These are phyloP conservation scores for Xylaria grammica DNA, from an alignment of 495 filamentous ascomycete genomes.

Conservation along the genomic window DNA sequence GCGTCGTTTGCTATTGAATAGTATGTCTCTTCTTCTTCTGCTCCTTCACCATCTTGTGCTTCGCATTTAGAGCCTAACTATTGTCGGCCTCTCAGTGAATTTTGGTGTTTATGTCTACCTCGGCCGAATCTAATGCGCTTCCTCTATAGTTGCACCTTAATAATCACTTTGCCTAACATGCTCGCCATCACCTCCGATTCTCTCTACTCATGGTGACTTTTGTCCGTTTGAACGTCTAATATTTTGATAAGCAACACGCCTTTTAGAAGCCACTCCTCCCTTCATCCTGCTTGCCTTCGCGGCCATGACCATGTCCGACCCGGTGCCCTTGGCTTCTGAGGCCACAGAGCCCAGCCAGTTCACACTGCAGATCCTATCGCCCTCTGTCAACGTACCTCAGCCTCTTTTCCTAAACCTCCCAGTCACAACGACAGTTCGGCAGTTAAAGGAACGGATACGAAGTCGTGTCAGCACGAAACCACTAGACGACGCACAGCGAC, in stretches of 20 bases:
- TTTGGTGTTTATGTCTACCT: not conserved
- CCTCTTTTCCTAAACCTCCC: constrained; percentile 61
- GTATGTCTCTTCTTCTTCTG: constrained; percentile 14
- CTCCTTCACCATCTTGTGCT: not conserved
- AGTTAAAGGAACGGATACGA: constrained; percentile 66
- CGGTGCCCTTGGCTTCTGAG: constrained; percentile 18
- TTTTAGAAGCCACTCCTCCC: not conserved
- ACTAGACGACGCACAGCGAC: constrained; percentile 59
- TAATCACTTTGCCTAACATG: constrained; percentile 12
- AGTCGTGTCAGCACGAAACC: constrained; percentile 59
- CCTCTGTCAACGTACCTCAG: constrained; percentile 60
- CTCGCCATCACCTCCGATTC: constrained; percentile 1
- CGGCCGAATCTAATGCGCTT: constrained; percentile 1
- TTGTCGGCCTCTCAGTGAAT: not conserved
- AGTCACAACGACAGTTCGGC: constrained; percentile 60
- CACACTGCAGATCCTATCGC: constrained; percentile 68
- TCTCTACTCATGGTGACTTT: constrained; percentile 12
- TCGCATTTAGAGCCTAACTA: not conserved
- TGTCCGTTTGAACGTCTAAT: not conserved
- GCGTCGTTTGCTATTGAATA: not conserved
- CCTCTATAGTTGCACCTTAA: not conserved
- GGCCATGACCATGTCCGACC: constrained; percentile 34
- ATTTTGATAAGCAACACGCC: not conserved
- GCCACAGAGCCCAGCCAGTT: constrained; percentile 40
- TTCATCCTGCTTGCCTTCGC: not conserved